These are phyloP conservation scores for Trichocladium antarcticum DNA, from an alignment of 495 filamentous ascomycete genomes.

Conservation along the genomic window DNA sequence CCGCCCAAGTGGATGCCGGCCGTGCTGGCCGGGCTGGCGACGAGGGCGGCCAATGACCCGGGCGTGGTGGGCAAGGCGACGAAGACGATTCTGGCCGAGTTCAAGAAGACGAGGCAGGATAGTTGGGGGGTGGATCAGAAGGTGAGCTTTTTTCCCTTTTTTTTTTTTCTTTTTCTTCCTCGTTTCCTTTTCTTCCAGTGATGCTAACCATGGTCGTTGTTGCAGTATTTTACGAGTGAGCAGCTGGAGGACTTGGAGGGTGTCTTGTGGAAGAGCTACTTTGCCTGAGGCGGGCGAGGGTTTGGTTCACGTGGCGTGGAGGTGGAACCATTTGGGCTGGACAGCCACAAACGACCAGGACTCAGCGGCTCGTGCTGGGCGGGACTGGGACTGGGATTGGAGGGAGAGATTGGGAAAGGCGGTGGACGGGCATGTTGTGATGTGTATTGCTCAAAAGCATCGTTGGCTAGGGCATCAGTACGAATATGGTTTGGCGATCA, in stretches of 20 bases:
- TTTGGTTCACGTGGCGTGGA: too few relatives aligned
- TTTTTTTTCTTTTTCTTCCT: background rate
- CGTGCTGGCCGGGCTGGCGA: constrained; percentile 75
- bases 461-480: too few relatives aligned
- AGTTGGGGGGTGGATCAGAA: constrained; percentile 97
- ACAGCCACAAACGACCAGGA: too few relatives aligned
- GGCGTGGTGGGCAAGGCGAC: constrained; percentile 94
- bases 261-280: constrained; percentile 99
- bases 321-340: too few relatives aligned
- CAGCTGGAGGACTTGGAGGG: constrained; percentile 93
- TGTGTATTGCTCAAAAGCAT: too few relatives aligned
- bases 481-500: too few relatives aligned
- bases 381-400: background rate
- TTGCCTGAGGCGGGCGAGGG: constrained; percentile 62
- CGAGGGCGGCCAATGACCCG: constrained; percentile 73
- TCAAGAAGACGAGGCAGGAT: constrained; percentile 99
- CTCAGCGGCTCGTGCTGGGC: too few relatives aligned
- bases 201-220: background rate
- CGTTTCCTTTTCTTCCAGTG: background rate
- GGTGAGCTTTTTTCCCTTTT: constrained; percentile 41
- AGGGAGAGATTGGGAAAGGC: background rate
- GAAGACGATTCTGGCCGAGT: constrained; percentile 91
- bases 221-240: constrained; percentile 77
- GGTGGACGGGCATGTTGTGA: too few relatives aligned
- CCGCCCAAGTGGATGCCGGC: constrained; percentile 91